Evolutionary conservation across 495 filamentous ascomycete genomes (phyloP).

Genomic region (Cercophora samala): DNA sequence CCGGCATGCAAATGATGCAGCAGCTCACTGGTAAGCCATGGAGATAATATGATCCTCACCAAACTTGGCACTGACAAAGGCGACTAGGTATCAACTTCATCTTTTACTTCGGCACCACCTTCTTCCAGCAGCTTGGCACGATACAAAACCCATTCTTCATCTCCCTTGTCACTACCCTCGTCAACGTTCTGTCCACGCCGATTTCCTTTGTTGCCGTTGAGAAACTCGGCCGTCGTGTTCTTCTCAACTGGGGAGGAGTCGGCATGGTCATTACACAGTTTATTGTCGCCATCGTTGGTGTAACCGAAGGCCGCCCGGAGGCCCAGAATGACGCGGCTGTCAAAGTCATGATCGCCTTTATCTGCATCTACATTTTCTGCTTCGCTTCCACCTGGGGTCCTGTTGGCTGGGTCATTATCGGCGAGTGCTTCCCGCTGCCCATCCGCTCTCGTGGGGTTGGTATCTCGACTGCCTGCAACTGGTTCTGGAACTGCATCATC

Average conservation of each 20-base stretch:
- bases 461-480: conserved; percentile 78
- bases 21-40: conserved; percentile 45
- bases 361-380: conserved; percentile 81
- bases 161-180: conserved; percentile 72
- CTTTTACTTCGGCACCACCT: conserved; percentile 82
- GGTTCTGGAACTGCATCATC: conserved; percentile 80
- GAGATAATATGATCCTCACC: background rate
- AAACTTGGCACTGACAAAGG: background rate
- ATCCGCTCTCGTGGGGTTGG: conserved; percentile 78
- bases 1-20: conserved; percentile 68
- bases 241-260: conserved; percentile 70
- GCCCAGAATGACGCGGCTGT: conserved; percentile 55
- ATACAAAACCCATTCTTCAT: conserved; percentile 76
- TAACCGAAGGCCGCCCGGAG: conserved; percentile 48
- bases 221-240: conserved; percentile 69
- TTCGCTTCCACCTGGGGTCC: conserved; percentile 80
- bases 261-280: conserved; percentile 81
- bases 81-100: conserved; percentile 74
- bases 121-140: conserved; percentile 68
- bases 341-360: conserved; percentile 66
- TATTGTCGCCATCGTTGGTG: conserved; percentile 72
- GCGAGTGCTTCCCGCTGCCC: conserved; percentile 80
- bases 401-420: conserved; percentile 74
- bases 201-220: conserved; percentile 80
- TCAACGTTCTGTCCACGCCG: conserved; percentile 80